Conservation (phyloP, 192 early-diverging fungal species). For the Rhizophagus sp. region DNA sequence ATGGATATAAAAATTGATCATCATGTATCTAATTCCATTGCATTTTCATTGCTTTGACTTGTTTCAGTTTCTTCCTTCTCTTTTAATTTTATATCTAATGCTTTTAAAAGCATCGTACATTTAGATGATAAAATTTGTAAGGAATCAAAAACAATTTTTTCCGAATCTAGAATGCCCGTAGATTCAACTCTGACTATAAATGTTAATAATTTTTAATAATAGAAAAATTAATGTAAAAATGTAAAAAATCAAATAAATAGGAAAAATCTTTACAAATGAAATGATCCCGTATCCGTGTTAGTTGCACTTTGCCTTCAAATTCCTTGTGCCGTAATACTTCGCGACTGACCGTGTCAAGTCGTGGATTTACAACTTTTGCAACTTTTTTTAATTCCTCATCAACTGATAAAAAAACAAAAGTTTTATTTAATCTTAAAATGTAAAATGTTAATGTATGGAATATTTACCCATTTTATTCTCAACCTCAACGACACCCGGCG, state of each 20-base stretch:
- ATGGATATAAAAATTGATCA: neutral
- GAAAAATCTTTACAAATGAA: slow-evolving; percentile 83
- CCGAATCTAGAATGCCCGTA: slow-evolving; percentile 76
- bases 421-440: neutral
- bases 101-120: slow-evolving; percentile 67
- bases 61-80: neutral
- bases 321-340: slow-evolving; percentile 92
- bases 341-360: slow-evolving; percentile 94
- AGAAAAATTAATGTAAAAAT: neutral
- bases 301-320: slow-evolving; percentile 86
- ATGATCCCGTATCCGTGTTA: slow-evolving; percentile 92
- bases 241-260: neutral
- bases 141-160: slow-evolving; percentile 76
- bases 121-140: slow-evolving; percentile 82
- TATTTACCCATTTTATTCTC: slow-evolving; percentile 56
- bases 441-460: neutral
- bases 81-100: slow-evolving; percentile 39
- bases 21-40: neutral
- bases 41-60: neutral
- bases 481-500: slow-evolving; percentile 82
- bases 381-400: slow-evolving; percentile 45
- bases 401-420: slow-evolving; percentile 33
- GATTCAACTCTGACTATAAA: slow-evolving; percentile 81
- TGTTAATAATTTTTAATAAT: neutral
- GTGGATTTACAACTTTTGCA: slow-evolving; percentile 83